Percentiles rank a stretch among this genome's conserved stretches.
Evolutionary conservation across 2,329 filamentous ascomycete genomes (phyloP).

Genomic region (Microdochium paspali): DNA sequence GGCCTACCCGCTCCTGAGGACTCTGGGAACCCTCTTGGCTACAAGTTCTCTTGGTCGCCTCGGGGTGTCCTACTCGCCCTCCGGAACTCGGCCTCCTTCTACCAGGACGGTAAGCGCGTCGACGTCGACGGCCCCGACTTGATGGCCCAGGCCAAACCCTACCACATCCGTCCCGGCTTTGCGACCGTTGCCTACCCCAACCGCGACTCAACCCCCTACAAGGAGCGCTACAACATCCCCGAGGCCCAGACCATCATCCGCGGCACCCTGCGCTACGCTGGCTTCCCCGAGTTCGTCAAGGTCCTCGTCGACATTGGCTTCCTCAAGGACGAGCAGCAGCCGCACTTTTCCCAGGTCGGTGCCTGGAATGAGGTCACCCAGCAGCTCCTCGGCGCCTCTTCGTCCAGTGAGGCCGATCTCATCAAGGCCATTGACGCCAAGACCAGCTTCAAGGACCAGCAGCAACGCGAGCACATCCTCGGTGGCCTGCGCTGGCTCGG

Average conservation of each 20-base stretch:
- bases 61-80: constrained; percentile 83
- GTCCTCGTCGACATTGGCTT: constrained; percentile 85
- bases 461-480: constrained; percentile 62
- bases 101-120: constrained; percentile 67
- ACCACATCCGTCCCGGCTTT: constrained; percentile 82
- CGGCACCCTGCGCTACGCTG: constrained; percentile 76
- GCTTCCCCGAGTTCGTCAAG: constrained; percentile 86
- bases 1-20: constrained; percentile 63
- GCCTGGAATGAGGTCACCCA: constrained; percentile 81
- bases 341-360: constrained; percentile 56
- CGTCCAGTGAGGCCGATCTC: constrained; percentile 59
- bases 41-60: constrained; percentile 79
- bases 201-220: constrained; percentile 80
- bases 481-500: constrained; percentile 65
- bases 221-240: constrained; percentile 82
- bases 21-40: constrained; percentile 84
- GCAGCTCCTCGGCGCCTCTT: constrained; percentile 62
- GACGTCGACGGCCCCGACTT: constrained; percentile 55
- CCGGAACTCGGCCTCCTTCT: constrained; percentile 76
- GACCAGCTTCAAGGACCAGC: constrained; percentile 58
- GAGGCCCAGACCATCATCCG: constrained; percentile 83
- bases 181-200: constrained; percentile 91
- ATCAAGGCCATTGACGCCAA: constrained; percentile 65
- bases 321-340: constrained; percentile 60
- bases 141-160: constrained; percentile 83